phyloP scores from a whole-genome alignment of 148 eudicot genomes.

The Heliosperma pusillum region DNA sequence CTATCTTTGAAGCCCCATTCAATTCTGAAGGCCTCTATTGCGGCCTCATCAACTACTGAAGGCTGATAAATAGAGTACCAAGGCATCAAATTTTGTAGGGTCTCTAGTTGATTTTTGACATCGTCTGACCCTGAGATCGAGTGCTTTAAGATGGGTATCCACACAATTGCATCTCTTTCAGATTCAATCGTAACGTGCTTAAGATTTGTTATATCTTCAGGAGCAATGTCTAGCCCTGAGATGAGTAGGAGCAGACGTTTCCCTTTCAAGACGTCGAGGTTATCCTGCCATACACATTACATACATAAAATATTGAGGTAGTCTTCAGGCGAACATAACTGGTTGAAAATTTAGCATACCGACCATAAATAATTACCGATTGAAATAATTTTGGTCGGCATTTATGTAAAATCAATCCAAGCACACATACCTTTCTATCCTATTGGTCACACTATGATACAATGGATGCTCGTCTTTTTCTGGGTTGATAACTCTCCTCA shows the following conservation, averaged over 20 bases:
- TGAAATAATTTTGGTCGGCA: too few relatives aligned
- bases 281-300: conserved; percentile 22
- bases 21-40: conserved; percentile 17
- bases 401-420: neutral
- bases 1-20: conserved; percentile 30
- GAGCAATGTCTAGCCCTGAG: too few relatives aligned
- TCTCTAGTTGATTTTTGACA: conserved; percentile 17
- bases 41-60: conserved; percentile 10
- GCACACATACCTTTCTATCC: conserved; percentile 31
- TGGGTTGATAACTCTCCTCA: too few relatives aligned
- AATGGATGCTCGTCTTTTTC: conserved; percentile 38
- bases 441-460: conserved; percentile 33
- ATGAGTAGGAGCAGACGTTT: conserved; percentile 31
- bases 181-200: conserved; percentile 20
- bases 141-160: too few relatives aligned
- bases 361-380: too few relatives aligned
- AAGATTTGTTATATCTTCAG: too few relatives aligned
- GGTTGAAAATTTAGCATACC: too few relatives aligned
- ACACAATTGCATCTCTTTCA: conserved; percentile 23
- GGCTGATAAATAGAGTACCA: conserved; percentile 40
- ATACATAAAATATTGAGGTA: too few relatives aligned
- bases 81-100: conserved; percentile 22
- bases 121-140: too few relatives aligned
- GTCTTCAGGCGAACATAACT: too few relatives aligned
- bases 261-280: conserved; percentile 25